These are phyloP conservation scores for Triangularia setosa DNA, from an alignment of 2,329 filamentous ascomycete genomes.

Conservation along the genomic window DNA sequence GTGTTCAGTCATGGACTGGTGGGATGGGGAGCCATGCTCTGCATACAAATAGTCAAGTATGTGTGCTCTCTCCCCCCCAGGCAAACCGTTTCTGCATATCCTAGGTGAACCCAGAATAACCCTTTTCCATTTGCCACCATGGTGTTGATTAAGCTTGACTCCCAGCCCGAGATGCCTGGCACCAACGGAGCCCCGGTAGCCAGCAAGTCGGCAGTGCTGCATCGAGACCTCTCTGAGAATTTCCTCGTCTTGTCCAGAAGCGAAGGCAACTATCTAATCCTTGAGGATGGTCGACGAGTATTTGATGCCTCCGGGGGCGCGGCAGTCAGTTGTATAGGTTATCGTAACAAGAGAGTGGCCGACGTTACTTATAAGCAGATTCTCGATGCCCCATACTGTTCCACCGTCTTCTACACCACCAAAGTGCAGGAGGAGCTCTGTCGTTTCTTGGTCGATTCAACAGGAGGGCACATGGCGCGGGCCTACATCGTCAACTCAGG, in stretches of 20 bases:
- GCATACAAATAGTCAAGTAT: not conserved
- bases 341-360: constrained; percentile 39
- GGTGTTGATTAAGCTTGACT: constrained; percentile 21
- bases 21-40: not conserved
- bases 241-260: constrained; percentile 34
- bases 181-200: not conserved
- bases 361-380: constrained; percentile 40
- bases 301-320: constrained; percentile 45
- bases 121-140: constrained; percentile 14
- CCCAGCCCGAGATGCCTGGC: not conserved
- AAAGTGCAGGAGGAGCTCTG: constrained; percentile 39
- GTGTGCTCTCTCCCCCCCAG: not conserved
- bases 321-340: constrained; percentile 45
- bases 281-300: constrained; percentile 39
- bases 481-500: constrained; percentile 39
- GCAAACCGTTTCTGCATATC: not conserved
- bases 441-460: constrained; percentile 34
- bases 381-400: constrained; percentile 39
- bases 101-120: not conserved
- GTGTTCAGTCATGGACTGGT: not conserved
- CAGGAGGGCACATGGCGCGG: constrained; percentile 35
- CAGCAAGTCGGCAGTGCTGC: constrained; percentile 35
- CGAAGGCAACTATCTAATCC: constrained; percentile 37
- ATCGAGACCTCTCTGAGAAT: constrained; percentile 34
- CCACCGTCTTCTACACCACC: constrained; percentile 41